Percentiles rank a stretch among this genome's conserved stretches.
These are phyloP conservation scores for Rhodotorula kratochvilovae DNA, from an alignment of 768 basidiomycete genomes.

Conservation along the genomic window DNA sequence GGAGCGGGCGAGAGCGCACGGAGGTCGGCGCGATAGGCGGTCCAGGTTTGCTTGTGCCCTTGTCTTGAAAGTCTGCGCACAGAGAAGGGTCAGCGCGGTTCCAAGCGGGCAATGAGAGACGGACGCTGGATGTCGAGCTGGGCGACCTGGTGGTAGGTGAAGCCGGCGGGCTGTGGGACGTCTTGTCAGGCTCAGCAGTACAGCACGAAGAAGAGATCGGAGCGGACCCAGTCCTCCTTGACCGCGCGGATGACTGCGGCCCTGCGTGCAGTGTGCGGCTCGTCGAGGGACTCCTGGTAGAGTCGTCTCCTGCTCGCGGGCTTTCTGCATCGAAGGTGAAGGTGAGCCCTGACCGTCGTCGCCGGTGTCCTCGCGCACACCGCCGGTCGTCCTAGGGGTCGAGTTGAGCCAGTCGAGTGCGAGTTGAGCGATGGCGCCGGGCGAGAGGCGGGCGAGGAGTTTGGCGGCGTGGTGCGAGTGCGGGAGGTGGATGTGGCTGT, in stretches of 20 bases:
- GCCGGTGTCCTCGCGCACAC: too few species aligned
- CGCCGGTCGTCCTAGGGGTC: too few species aligned
- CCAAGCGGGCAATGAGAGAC: neutral
- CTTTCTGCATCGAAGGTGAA: too few species aligned
- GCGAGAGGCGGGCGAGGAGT: neutral
- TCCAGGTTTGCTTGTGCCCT: conserved; percentile 1
- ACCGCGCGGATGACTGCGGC: neutral
- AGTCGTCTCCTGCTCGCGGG: neutral
- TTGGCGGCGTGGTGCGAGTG: neutral
- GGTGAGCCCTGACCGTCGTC: too few species aligned
- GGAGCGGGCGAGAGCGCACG: neutral
- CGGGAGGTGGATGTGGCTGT: neutral
- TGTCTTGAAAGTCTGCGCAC: conserved; percentile 5
- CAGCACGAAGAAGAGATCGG: neutral
- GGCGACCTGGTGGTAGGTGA: conserved; percentile 22
- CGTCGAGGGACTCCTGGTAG: neutral
- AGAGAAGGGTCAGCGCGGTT: neutral
- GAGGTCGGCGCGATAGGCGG: neutral
- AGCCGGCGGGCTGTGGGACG: neutral
- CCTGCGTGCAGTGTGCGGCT: neutral
- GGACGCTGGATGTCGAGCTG: conserved; percentile 20
- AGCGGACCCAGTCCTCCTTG: conserved; percentile 13
- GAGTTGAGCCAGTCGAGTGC: neutral
- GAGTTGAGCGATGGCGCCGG: neutral
- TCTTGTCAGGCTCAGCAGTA: too few species aligned